These are phyloP conservation scores for Leavenworthia alabamica DNA, from an alignment of 345 rosid genomes.

Conservation along the genomic window DNA sequence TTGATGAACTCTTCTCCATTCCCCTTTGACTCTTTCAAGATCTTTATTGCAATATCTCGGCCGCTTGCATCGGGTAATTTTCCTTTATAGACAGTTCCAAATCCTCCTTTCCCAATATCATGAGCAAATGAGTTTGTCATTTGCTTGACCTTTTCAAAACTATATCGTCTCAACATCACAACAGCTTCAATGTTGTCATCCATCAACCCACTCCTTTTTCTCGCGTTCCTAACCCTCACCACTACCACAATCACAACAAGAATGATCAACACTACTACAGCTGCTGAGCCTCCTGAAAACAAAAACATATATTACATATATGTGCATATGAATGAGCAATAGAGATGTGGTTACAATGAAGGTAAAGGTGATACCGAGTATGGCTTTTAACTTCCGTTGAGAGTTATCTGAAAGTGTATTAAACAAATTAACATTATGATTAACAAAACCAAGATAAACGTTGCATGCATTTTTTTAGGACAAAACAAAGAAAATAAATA, in stretches of 20 bases:
- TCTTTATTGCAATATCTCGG: slow-evolving; percentile 35
- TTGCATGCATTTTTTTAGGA: background rate
- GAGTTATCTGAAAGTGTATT: slow-evolving; percentile 5
- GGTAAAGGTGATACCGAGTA: slow-evolving; percentile 19
- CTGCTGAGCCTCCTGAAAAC: slow-evolving; percentile 10
- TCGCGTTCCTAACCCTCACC: background rate
- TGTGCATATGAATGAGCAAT: background rate
- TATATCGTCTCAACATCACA: slow-evolving; percentile 27
- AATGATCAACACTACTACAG: background rate
- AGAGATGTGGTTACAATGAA: background rate
- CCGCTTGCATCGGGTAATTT: slow-evolving; percentile 15
- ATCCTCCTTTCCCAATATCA: slow-evolving; percentile 40
- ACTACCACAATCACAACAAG: background rate
- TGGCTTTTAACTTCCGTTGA: slow-evolving; percentile 4
- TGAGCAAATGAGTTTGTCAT: slow-evolving; percentile 30
- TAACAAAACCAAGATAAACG: slow-evolving; percentile 1
- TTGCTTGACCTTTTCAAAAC: slow-evolving; percentile 26
- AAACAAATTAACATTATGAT: background rate
- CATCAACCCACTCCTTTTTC: background rate
- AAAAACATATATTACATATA: background rate
- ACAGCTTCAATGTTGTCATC: slow-evolving; percentile 21
- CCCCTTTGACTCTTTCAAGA: slow-evolving; percentile 31
- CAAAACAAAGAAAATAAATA: background rate
- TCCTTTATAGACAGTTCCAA: slow-evolving; percentile 33
- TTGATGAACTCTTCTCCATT: slow-evolving; percentile 42